Evolutionary conservation across 2,329 filamentous ascomycete species (phyloP).

Genomic region (Ceratocystis cacaofunesta): DNA sequence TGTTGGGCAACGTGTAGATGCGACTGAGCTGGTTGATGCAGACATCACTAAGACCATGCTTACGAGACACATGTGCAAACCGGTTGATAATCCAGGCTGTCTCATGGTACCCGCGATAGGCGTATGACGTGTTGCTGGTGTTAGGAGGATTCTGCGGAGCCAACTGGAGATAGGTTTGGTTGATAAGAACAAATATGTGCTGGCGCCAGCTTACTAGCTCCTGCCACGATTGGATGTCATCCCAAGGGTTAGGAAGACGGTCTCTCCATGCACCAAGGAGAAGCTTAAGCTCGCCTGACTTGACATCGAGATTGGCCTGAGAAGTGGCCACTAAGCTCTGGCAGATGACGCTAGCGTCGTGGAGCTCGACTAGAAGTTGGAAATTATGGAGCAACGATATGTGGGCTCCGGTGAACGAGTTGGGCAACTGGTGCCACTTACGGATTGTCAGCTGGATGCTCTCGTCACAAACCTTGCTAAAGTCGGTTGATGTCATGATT

Average conservation of each 20-base stretch:
- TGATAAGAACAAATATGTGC: conserved; percentile 96
- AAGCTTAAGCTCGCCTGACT: conserved; percentile 89
- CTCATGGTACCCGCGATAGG: conserved; percentile 94
- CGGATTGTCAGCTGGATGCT: conserved; percentile 92
- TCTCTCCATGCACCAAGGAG: conserved; percentile 92
- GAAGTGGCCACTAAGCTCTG: conserved; percentile 77
- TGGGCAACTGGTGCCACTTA: conserved; percentile 98
- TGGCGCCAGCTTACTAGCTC: conserved; percentile 99
- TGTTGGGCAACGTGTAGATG: conserved; percentile 97
- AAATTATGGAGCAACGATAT: conserved; percentile 93
- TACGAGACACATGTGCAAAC: conserved; percentile 92
- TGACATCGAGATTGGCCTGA: conserved; percentile 71
- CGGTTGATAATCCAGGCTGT: conserved; percentile 99
- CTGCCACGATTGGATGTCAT: conserved; percentile 98
- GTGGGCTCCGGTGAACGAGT: conserved; percentile 84
- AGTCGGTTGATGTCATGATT: conserved; percentile 44
- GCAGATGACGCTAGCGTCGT: conserved; percentile 95
- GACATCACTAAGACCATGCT: conserved; percentile 90
- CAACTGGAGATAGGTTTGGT: conserved; percentile 76
- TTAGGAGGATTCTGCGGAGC: conserved; percentile 62
- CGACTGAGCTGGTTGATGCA: conserved; percentile 94
- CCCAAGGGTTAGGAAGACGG: conserved; percentile 91
- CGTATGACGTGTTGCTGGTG: conserved; percentile 79
- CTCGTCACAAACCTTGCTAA: conserved; percentile 84
- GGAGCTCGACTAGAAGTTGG: conserved; percentile 91